Evolutionary conservation across 208 protist species (phyloP).

Genomic region (Vickermania ingenoplastis): DNA sequence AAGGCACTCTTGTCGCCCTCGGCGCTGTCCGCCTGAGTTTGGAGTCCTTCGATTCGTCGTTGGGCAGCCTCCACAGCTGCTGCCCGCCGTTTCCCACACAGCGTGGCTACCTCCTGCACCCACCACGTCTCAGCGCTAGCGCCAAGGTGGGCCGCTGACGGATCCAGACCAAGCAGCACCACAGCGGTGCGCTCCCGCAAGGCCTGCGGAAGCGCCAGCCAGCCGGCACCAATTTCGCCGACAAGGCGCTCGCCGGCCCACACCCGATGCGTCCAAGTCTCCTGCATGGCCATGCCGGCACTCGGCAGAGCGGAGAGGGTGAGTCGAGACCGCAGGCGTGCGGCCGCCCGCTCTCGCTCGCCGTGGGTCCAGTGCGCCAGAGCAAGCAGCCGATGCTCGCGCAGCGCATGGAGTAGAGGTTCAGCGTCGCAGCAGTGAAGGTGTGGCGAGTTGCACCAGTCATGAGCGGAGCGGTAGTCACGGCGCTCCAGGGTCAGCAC

Average conservation of each 20-base stretch:
- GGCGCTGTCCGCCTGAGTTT: too few relatives aligned
- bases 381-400: slow-evolving; percentile 64
- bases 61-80: neutral
- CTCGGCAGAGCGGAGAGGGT: slow-evolving; percentile 4
- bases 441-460: slow-evolving; percentile 11
- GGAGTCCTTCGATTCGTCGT: too few relatives aligned
- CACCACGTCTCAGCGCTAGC: too few relatives aligned
- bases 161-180: neutral
- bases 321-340: slow-evolving; percentile 18
- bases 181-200: neutral
- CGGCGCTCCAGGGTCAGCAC: slow-evolving; percentile 53
- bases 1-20: too few relatives aligned
- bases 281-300: neutral
- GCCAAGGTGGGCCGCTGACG: too few relatives aligned
- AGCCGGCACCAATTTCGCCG: neutral
- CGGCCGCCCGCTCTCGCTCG: slow-evolving; percentile 12
- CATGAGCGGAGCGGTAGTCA: slow-evolving; percentile 46
- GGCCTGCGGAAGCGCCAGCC: neutral
- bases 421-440: slow-evolving; percentile 51
- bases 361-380: slow-evolving; percentile 43
- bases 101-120: neutral
- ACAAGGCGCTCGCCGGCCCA: neutral
- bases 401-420: slow-evolving; percentile 35
- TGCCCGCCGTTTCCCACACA: neutral
- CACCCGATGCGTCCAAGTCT: too few relatives aligned